These are phyloP conservation scores for Epichloe glyceriae DNA, from an alignment of 2,329 filamentous ascomycete genomes.

Conservation along the genomic window DNA sequence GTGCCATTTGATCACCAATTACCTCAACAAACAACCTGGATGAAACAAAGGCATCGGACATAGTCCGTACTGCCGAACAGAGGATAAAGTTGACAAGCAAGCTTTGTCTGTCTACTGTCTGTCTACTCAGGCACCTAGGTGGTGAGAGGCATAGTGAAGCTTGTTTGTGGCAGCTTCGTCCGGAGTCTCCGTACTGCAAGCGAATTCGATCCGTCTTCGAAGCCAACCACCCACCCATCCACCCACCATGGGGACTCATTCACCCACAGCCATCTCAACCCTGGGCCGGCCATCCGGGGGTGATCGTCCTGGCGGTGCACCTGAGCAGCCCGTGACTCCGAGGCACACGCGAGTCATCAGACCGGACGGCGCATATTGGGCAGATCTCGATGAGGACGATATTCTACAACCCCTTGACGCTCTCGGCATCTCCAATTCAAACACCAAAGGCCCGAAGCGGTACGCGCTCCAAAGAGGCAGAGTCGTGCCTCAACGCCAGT, in stretches of 20 bases:
- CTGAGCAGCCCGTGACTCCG: background rate
- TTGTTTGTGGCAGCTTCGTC: too few relatives aligned
- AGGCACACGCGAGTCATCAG: background rate
- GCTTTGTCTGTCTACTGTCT: too few relatives aligned
- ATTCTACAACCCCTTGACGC: conserved; percentile 17
- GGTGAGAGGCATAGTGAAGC: too few relatives aligned
- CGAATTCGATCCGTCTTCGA: too few relatives aligned
- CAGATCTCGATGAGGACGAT: conserved; percentile 4
- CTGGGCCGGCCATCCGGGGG: background rate
- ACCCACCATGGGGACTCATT: conserved; percentile 6
- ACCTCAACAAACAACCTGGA: too few relatives aligned
- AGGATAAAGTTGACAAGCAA: too few relatives aligned
- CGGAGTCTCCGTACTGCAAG: too few relatives aligned
- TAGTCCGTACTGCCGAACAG: too few relatives aligned
- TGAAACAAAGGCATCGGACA: too few relatives aligned
- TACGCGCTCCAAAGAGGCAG: conserved; percentile 21
- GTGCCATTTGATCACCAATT: background rate
- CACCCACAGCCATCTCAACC: background rate
- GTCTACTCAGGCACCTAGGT: too few relatives aligned
- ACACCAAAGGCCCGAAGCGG: conserved; percentile 15
- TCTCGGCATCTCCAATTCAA: conserved; percentile 13
- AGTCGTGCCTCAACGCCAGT: conserved; percentile 16
- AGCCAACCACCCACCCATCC: background rate
- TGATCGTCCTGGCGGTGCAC: background rate
- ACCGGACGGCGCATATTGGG: conserved; percentile 1